Conservation (phyloP, 129 eudicot species). For the Mikania micrantha region DNA sequence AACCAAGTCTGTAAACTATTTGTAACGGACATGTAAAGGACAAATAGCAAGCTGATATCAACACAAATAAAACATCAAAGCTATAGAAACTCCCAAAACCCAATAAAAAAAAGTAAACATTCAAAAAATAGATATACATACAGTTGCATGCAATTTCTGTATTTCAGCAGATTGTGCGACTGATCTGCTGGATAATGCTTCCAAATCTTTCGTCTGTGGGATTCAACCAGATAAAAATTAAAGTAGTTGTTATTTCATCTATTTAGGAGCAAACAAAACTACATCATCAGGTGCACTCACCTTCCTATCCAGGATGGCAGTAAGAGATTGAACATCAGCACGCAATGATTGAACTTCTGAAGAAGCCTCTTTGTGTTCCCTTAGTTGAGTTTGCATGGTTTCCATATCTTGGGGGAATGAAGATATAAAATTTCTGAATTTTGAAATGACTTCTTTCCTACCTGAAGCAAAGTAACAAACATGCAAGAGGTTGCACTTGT, state of each 20-base stretch:
- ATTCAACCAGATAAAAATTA: not conserved
- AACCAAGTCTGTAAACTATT: not conserved
- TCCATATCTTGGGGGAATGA: slow-evolving; percentile 83
- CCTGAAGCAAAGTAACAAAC: slow-evolving; percentile 50
- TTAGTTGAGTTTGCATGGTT: slow-evolving; percentile 71
- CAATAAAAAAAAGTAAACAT: not conserved
- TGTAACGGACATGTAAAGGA: not conserved
- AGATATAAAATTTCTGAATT: slow-evolving; percentile 72
- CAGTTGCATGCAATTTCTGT: slow-evolving; percentile 53
- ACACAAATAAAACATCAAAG: not conserved
- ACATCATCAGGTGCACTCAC: slow-evolving; percentile 25
- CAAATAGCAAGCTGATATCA: slow-evolving; percentile 1
- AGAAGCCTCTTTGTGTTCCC: slow-evolving; percentile 78
- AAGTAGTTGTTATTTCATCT: not conserved
- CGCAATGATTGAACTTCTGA: slow-evolving; percentile 66
- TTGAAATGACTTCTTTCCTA: slow-evolving; percentile 81
- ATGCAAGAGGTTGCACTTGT: not conserved
- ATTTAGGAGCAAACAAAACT: not conserved
- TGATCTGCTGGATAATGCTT: slow-evolving; percentile 61
- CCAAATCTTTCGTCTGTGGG: slow-evolving; percentile 61
- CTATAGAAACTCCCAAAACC: not conserved
- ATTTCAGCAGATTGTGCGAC: slow-evolving; percentile 59
- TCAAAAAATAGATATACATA: slow-evolving; percentile 20
- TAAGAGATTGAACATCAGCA: slow-evolving; percentile 79
- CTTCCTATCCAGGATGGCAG: slow-evolving; percentile 57